Base-by-base conservation (phyloP, 2,329 filamentous ascomycete genomes). In the Fusarium floridanum region DNA sequence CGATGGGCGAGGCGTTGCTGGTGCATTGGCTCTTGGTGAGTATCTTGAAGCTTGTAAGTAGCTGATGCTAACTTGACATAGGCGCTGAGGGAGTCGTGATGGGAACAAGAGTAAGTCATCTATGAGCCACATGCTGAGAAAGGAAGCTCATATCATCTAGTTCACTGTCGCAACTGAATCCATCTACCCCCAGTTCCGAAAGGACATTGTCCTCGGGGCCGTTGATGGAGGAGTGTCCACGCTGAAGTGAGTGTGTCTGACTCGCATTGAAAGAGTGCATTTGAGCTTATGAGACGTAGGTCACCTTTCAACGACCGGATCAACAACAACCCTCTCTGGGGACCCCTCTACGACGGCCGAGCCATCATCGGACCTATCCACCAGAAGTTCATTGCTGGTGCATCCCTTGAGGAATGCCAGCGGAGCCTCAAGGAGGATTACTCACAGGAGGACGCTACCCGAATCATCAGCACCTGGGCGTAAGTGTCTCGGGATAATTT, bases 1-100 rank as follows among this genome's bases (percentile, higher is more conserved):
- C 7, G 87, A 91, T 66, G 86, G 86, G 1, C 84, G 88, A 41
- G 88, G 88, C 0, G 87, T 87, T 1, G 87, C 88, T 2, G 90
- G 90, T 2, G 87, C 88, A 2, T 70, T 92, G 69, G 83, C 85
- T 1, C 81, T 92, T 11, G 90, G 89, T 87, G 57, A 77, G 82
- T 80, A 16, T 24, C 12, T 34, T 14, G 10, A 14, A 34, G 11
- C 1, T 36, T 20, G 14, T 12, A 6, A 27, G 20, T 17, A 20
- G 20, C 14, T 43, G 2, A 55, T 41, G 11, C 27, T 67, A 9
- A 66, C 37, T 16, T 53, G 20, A 55, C 9, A 24, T 48, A 85
- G 86, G 85, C 5, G 86, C 85, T 0, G 84, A 86, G 34, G 85
- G 81, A 16, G 81, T 81, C 7, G 84, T 84, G 4, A 83, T 87